phyloP scores from a whole-genome alignment of 768 basidiomycete genomes.

The Leccinum broughii region DNA sequence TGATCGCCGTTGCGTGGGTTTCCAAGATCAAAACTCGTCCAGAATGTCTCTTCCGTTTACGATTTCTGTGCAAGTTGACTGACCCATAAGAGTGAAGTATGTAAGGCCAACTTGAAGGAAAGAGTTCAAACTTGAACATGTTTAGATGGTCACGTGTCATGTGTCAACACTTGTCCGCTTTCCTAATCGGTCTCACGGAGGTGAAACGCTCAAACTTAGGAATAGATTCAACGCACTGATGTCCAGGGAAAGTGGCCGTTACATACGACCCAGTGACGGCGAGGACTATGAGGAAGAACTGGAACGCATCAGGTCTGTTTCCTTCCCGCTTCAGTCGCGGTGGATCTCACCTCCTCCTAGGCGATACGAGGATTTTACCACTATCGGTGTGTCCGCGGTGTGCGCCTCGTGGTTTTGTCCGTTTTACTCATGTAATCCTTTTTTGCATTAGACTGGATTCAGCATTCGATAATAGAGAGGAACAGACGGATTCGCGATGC shows the following conservation, averaged over 20 bases:
- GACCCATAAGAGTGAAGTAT: background rate
- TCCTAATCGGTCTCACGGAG: conserved; percentile 1
- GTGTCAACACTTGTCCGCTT: conserved; percentile 7
- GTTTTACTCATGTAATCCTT: conserved; percentile 11
- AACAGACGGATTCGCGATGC: conserved; percentile 70
- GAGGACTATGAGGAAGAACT: conserved; percentile 64
- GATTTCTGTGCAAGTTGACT: background rate
- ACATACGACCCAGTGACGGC: conserved; percentile 23
- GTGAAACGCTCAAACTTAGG: background rate
- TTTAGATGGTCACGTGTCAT: conserved; percentile 25
- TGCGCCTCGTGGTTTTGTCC: conserved; percentile 14
- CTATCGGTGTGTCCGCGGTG: conserved; percentile 65
- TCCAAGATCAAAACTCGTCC: background rate
- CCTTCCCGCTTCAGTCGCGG: background rate
- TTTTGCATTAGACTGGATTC: conserved; percentile 81
- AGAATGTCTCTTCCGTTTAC: background rate
- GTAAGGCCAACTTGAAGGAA: background rate
- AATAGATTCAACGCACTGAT: conserved; percentile 15
- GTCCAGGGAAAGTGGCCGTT: conserved; percentile 25
- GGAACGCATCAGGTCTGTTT: conserved; percentile 59
- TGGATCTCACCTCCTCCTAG: conserved; percentile 41
- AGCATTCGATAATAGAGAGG: conserved; percentile 89
- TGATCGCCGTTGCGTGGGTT: conserved; percentile 26
- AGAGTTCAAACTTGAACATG: too few species aligned
- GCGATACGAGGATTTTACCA: conserved; percentile 93